A percentile compares a stretch with the other conserved stretches of the same genome.
phyloP scores from a whole-genome alignment of 805 yeast genomes.

The Monosporozyma aquatica region DNA sequence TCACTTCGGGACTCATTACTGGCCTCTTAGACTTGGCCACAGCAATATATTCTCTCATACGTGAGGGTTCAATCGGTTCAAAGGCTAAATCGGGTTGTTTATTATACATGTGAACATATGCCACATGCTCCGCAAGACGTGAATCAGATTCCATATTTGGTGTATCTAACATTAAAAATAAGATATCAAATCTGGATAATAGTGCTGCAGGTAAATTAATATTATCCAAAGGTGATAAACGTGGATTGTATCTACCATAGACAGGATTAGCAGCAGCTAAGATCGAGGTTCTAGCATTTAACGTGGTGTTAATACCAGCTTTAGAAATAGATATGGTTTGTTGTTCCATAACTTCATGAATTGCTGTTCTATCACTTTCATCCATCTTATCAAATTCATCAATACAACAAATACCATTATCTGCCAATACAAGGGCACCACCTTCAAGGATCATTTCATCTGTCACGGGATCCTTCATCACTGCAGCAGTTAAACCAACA shows the following conservation, averaged over 20 bases:
- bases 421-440: constrained; percentile 94
- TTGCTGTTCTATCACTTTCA: constrained; percentile 91
- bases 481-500: constrained; percentile 97
- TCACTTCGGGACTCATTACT: constrained; percentile 69
- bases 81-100: constrained; percentile 71
- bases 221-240: constrained; percentile 85
- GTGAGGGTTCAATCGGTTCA: constrained; percentile 66
- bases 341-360: constrained; percentile 99
- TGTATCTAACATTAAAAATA: constrained; percentile 77
- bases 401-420: constrained; percentile 95
- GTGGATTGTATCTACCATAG: constrained; percentile 88
- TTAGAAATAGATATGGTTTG: constrained; percentile 95
- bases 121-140: constrained; percentile 83
- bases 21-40: constrained; percentile 82
- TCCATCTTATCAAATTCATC: constrained; percentile 99
- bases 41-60: constrained; percentile 81
- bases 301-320: constrained; percentile 93
- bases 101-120: constrained; percentile 91
- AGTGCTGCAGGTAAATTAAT: constrained; percentile 95
- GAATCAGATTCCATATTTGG: constrained; percentile 77
- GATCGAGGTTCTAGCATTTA: constrained; percentile 91
- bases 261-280: constrained; percentile 98
- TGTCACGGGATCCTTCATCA: constrained; percentile 97
- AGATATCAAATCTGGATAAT: constrained; percentile 85
- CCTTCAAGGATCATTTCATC: constrained; percentile 98